Evolutionary conservation across 306 rosid species (phyloP), one percentile per base, ranked within the genome.

Genomic region (Ochetophila trinervis): DNA sequence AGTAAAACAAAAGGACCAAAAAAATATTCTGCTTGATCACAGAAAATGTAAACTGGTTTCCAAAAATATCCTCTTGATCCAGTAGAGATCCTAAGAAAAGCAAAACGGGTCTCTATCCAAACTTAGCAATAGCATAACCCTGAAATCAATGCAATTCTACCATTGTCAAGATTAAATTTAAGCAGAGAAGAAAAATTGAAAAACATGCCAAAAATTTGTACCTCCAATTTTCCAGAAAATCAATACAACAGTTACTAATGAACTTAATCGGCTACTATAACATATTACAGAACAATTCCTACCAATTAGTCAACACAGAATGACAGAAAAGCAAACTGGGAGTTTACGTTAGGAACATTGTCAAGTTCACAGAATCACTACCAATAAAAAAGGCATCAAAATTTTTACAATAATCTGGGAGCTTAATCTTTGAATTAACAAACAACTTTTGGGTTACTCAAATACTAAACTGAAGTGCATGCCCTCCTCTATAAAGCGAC

Each of bases 1-100:
- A 63, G 40, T 63, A 19, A 48, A 63, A n/a, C 16, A 32, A 63
- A 49, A n/a, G 24, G n/a, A n/a, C n/a, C n/a, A n/a, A n/a, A n/a
- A n/a, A n/a, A n/a, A n/a, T n/a, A n/a, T n/a, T n/a, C n/a, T n/a
- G n/a, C n/a, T n/a, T 44, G 47, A 56, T 27, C 42, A 44, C 8
- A 66, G 34, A 62, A 40, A 67, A 37, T 68, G 48, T 9, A 55
- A 59, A 27, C 14, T 19, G 8, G 17, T 24, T 50, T 52, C 65
- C 52, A 44, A 40, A 67, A 59, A 5, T 52, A 90, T 82, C 11
- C 84, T 71, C 88, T 81, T 94, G 73, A 94, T 86, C 99, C 97
- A 94, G 67, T 74, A n/a, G n/a, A n/a, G n/a, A n/a, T 57, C 71
- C 99, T 37, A 58, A 62, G 63, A 59, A n/a, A n/a, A n/a, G n/a